Percentiles rank a stretch among this genome's conserved stretches.
phyloP scores from a whole-genome alignment of 2,329 filamentous ascomycete genomes.

The Pseudogymnoascus sp. region DNA sequence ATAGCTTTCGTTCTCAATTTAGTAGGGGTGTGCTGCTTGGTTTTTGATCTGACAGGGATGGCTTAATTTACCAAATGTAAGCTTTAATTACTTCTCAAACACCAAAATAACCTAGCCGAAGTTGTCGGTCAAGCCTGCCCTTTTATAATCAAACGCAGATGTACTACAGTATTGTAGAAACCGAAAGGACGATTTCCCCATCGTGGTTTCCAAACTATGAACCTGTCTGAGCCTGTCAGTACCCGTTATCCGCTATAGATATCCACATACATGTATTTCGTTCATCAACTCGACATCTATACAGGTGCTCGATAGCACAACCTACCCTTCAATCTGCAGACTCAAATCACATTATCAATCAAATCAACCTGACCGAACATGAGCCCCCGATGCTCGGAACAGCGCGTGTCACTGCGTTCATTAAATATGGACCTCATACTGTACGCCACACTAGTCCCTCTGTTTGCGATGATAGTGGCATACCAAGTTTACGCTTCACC shows the following conservation, averaged over 20 bases:
- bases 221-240: background rate
- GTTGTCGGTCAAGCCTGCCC: background rate
- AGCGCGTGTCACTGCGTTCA: background rate
- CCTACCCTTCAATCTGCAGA: background rate
- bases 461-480: background rate
- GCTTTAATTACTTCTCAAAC: slow-evolving; percentile 2
- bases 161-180: background rate
- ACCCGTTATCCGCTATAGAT: background rate
- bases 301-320: background rate
- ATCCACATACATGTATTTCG: background rate
- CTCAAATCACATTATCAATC: background rate
- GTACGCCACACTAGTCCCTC: background rate
- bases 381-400: background rate
- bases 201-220: background rate
- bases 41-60: background rate
- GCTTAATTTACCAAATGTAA: background rate
- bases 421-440: background rate
- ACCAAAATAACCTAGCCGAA: background rate
- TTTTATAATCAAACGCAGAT: background rate
- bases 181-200: background rate
- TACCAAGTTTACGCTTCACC: background rate
- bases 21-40: background rate
- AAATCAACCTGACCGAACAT: background rate
- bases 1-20: background rate
- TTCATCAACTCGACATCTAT: background rate